Evolutionary conservation across 179 eudicot species (phyloP), one percentile per base, ranked within the genome.

Genomic region (Amaranthus tricolor): DNA sequence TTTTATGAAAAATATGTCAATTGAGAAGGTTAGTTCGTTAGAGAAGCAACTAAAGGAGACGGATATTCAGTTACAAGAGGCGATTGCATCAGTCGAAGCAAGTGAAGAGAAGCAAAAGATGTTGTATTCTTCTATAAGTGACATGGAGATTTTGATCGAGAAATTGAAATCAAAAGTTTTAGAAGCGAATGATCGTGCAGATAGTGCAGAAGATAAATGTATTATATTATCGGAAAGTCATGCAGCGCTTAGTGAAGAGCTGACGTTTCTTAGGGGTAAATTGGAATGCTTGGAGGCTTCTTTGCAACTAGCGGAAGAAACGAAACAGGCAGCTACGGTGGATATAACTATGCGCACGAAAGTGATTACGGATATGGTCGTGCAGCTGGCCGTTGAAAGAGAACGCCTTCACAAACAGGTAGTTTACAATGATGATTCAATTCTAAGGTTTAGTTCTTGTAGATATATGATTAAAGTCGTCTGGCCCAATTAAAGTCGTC

Each of bases 381-480:
- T 91, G 90, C 91, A 88, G 74, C 80, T 95, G 85, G 90, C 93
- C 57, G 64, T 87, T 73, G 97, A 95, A 84, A 89, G 99, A 84
- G 92, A 91, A 71, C 92, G 86, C 80, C 91, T 95, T 69, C 89
- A 85, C 74, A 91, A 89, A 70, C 95, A 95, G 98, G 99, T 95
- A 66, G 45, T 49, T 31, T 58, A 4, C 62, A 2, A 44, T 65
- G 10, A 66, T 58, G 19, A 10, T 51, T 12, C n/a, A 48, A 51
- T 52, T 16, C 17, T 44, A 66, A 21, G 55, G 69, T 53, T 69
- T 69, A 74, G 24, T 3, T 44, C 40, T 31, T 31, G 40, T 31
- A 31, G 40, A 31, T 31, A 31, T 31, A 31, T 31, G 40, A 31
- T 31, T 31, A 2, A 31, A n/a, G n/a, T n/a, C n/a, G n/a, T n/a